These are phyloP conservation scores for Erodium chrysanthum DNA, from an alignment of 441 rosid species.

Conservation along the genomic window DNA sequence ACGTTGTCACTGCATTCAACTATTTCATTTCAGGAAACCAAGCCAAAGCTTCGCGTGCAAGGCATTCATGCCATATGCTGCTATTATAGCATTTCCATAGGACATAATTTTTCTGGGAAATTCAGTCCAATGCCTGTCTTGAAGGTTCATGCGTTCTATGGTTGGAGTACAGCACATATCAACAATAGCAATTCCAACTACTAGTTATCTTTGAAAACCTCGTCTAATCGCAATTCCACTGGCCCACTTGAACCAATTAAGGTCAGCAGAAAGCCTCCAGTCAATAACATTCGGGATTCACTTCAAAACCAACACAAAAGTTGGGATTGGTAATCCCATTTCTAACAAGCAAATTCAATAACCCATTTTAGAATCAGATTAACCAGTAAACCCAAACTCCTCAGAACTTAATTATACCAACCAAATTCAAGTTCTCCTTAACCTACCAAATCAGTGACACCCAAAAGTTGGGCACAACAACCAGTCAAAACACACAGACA, in stretches of 20 bases:
- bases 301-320: not conserved
- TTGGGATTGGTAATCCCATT: not conserved
- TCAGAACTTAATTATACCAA: not conserved
- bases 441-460: not conserved
- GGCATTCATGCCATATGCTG: slow-evolving; percentile 47
- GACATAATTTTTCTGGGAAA: slow-evolving; percentile 24
- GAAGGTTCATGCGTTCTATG: slow-evolving; percentile 34
- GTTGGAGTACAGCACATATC: slow-evolving; percentile 49
- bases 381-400: not conserved
- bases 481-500: slow-evolving; percentile 2
- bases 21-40: slow-evolving; percentile 31
- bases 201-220: slow-evolving; percentile 30
- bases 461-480: not conserved
- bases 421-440: not conserved
- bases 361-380: not conserved
- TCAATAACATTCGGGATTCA: slow-evolving; percentile 27
- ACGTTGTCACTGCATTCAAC: slow-evolving; percentile 39
- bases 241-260: slow-evolving; percentile 36
- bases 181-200: slow-evolving; percentile 36
- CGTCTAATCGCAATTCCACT: slow-evolving; percentile 44
- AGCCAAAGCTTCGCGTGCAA: slow-evolving; percentile 36
- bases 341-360: not conserved
- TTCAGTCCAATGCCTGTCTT: slow-evolving; percentile 34
- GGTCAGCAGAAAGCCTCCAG: slow-evolving; percentile 35
- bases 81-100: slow-evolving; percentile 51